Conservation (phyloP, 164 flowering plant genomes). For the Sextonia rubra region DNA sequence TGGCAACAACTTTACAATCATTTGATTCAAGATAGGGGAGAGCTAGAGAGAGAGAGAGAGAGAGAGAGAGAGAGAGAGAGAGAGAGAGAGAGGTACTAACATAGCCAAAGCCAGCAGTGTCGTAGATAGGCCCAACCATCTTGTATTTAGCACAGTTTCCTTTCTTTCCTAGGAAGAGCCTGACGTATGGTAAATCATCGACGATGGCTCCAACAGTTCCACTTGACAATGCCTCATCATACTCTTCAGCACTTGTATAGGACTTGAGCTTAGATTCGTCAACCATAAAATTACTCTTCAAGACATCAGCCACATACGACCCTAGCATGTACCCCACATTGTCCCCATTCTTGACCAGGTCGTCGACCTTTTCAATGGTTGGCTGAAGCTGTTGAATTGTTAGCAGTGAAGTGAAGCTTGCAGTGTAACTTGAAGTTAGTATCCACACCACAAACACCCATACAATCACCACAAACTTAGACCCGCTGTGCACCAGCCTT, state of each 20-base stretch:
- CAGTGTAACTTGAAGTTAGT: slow-evolving; percentile 43
- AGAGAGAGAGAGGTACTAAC: slow-evolving; percentile 27
- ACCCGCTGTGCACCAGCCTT: slow-evolving; percentile 29
- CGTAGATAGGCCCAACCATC: slow-evolving; percentile 32
- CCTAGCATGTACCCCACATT: slow-evolving; percentile 18
- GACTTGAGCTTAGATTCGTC: slow-evolving; percentile 8
- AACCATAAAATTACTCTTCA: no score
- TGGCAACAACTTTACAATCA: background rate
- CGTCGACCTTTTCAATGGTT: slow-evolving; percentile 20
- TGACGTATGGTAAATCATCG: slow-evolving; percentile 46
- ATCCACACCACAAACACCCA: slow-evolving; percentile 55
- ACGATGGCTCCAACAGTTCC: slow-evolving; percentile 41
- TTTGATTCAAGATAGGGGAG: no score
- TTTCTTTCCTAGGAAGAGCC: slow-evolving; percentile 24
- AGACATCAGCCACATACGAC: slow-evolving; percentile 9
- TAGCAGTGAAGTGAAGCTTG: slow-evolving; percentile 48
- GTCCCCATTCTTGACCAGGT: slow-evolving; percentile 8
- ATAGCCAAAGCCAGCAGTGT: slow-evolving; percentile 45
- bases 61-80: background rate
- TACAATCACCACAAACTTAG: slow-evolving; percentile 36
- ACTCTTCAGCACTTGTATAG: slow-evolving; percentile 2
- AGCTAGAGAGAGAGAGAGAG: background rate
- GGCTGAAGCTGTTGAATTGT: slow-evolving; percentile 45
- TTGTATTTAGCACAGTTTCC: slow-evolving; percentile 26
- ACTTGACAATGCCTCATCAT: slow-evolving; percentile 14